Conservation (phyloP, 169 alveolate species). For the Nephromyces sp. region DNA sequence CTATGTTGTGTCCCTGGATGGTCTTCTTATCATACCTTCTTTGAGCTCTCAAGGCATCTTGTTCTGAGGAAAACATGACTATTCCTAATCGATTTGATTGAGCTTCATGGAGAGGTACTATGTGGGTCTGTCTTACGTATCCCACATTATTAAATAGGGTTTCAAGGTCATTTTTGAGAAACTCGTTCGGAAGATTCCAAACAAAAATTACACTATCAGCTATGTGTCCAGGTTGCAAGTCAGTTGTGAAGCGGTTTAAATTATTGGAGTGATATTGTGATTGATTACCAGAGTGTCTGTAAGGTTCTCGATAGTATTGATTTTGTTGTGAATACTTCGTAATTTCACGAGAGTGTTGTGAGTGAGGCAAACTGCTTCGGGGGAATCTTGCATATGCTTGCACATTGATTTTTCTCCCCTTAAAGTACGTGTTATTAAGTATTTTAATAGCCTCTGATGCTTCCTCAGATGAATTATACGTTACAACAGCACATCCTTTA, state of each 20-base stretch:
- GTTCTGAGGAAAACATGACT: not conserved
- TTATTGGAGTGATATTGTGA: not conserved
- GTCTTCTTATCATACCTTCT: too few species aligned
- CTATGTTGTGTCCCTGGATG: too few species aligned
- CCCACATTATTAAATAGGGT: not conserved
- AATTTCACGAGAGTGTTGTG: not conserved
- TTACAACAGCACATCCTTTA: not conserved
- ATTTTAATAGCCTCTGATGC: not conserved
- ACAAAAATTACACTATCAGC: not conserved
- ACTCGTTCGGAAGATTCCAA: not conserved
- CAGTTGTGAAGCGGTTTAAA: not conserved
- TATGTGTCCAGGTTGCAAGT: too few species aligned
- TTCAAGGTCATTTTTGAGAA: not conserved
- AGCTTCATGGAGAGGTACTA: not conserved
- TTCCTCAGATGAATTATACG: not conserved
- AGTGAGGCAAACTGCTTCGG: not conserved
- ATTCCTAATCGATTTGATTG: not conserved
- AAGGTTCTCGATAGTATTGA: too few species aligned
- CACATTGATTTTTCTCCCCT: not conserved
- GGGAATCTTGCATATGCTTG: not conserved
- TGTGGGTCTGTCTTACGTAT: not conserved
- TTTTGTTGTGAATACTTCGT: not conserved
- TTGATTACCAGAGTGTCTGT: not conserved
- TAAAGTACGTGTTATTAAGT: not conserved
- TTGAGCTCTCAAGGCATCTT: too few species aligned